phyloP scores from a whole-genome alignment of 441 rosid genomes.

The Erysimum cheiri region DNA sequence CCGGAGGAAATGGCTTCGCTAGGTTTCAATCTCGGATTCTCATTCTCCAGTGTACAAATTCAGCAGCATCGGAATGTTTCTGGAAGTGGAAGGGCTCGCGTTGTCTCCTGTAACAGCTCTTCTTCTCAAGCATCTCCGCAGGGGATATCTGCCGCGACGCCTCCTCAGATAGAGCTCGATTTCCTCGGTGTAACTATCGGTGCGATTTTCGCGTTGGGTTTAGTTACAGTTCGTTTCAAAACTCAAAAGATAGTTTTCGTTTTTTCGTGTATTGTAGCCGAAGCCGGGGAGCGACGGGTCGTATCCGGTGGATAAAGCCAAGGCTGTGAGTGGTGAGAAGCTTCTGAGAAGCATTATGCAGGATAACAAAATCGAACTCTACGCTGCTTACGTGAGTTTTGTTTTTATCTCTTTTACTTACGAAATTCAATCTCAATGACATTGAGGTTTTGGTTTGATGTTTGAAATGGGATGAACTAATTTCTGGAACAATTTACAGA shows the following conservation, averaged over 20 bases:
- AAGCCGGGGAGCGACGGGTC: slow-evolving; percentile 64
- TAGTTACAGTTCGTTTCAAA: background rate
- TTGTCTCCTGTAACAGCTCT: slow-evolving; percentile 32
- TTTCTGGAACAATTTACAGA: background rate
- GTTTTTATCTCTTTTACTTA: background rate
- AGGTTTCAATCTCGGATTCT: slow-evolving; percentile 42
- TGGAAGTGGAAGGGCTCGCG: slow-evolving; percentile 27
- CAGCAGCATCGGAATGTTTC: slow-evolving; percentile 10
- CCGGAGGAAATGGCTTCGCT: slow-evolving; percentile 52
- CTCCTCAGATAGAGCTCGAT: slow-evolving; percentile 75
- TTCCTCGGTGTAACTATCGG: slow-evolving; percentile 60
- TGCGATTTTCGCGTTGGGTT: slow-evolving; percentile 15
- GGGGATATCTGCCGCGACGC: slow-evolving; percentile 38
- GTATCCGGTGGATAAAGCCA: slow-evolving; percentile 65
- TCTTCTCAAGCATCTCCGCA: slow-evolving; percentile 37
- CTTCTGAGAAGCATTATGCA: slow-evolving; percentile 77
- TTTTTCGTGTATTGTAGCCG: slow-evolving; percentile 53
- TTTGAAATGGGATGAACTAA: background rate
- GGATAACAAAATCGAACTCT: slow-evolving; percentile 81
- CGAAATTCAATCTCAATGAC: slow-evolving; percentile 1
- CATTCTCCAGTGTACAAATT: slow-evolving; percentile 21
- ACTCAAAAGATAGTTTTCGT: background rate
- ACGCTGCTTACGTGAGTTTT: slow-evolving; percentile 76
- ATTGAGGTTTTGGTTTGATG: slow-evolving; percentile 1
- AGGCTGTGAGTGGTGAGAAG: slow-evolving; percentile 80